A percentile compares a stretch with the other conserved stretches of the same genome.
Evolutionary conservation across 768 basidiomycete genomes (phyloP).

Genomic region (Boletus barrowsii): DNA sequence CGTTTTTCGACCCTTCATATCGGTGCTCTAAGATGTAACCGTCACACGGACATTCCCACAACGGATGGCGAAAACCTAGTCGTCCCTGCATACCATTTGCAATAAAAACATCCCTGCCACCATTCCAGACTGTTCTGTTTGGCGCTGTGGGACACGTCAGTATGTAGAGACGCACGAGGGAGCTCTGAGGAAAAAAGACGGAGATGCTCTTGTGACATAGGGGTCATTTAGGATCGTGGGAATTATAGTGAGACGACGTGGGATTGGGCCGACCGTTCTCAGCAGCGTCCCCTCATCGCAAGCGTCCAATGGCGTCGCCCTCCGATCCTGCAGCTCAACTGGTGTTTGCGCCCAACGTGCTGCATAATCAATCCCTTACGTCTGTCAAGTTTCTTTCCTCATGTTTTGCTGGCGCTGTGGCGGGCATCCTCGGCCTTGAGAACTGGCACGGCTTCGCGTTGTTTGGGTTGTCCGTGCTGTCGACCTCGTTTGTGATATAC

Average conservation of each 20-base stretch:
- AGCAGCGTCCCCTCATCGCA: background rate
- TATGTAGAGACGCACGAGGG: background rate
- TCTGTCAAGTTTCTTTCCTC: constrained; percentile 79
- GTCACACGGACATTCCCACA: constrained; percentile 1
- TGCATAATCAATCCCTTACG: constrained; percentile 56
- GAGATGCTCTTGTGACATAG: background rate
- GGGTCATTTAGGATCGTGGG: constrained; percentile 16
- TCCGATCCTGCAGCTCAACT: constrained; percentile 53
- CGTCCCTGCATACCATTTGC: background rate
- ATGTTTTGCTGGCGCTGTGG: constrained; percentile 83
- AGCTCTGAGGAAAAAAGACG: too few species aligned
- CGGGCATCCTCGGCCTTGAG: constrained; percentile 85
- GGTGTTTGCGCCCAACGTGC: constrained; percentile 64
- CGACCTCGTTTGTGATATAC: constrained; percentile 64
- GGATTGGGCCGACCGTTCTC: background rate
- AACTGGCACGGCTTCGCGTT: constrained; percentile 81
- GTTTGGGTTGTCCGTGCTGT: constrained; percentile 64
- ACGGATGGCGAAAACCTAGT: background rate
- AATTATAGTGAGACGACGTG: background rate
- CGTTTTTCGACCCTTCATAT: background rate
- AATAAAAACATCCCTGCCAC: background rate
- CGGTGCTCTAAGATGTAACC: background rate
- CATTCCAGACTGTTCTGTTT: too few species aligned
- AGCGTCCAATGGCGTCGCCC: constrained; percentile 42
- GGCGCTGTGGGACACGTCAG: background rate